phyloP scores from a whole-genome alignment of 371 early-diverging fungal species.

The Actinomortierella ambigua region DNA sequence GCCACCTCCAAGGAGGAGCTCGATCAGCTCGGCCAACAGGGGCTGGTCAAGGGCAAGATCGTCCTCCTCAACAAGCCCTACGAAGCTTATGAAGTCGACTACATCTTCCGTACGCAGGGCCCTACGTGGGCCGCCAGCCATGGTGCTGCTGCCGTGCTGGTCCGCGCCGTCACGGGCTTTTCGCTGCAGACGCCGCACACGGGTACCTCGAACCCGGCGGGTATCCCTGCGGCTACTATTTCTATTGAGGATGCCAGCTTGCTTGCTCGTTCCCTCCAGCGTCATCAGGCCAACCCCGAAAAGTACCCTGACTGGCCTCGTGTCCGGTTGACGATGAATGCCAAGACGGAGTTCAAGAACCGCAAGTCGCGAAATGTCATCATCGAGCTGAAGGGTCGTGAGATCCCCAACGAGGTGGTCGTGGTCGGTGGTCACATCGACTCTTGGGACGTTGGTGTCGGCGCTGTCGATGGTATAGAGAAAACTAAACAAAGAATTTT shows the following conservation, averaged over 20 bases:
- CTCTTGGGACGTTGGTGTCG: constrained; percentile 64
- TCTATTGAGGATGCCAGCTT: constrained; percentile 57
- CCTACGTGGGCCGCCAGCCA: constrained; percentile 55
- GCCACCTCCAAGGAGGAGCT: constrained; percentile 54
- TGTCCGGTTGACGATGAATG: constrained; percentile 50
- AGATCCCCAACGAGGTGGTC: constrained; percentile 54
- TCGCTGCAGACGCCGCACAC: constrained; percentile 54
- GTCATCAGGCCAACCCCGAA: constrained; percentile 32
- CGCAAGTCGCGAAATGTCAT: constrained; percentile 53
- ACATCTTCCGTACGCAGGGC: constrained; percentile 40
- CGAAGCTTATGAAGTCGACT: constrained; percentile 43
- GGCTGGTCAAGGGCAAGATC: constrained; percentile 49
- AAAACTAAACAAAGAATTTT: no score
- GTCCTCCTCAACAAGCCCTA: constrained; percentile 55
- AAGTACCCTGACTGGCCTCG: constrained; percentile 46
- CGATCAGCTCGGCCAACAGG: constrained; percentile 32
- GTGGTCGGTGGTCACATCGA: constrained; percentile 65
- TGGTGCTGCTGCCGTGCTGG: constrained; percentile 57
- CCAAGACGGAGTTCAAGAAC: constrained; percentile 39
- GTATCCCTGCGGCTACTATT: constrained; percentile 59
- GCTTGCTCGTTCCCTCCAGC: constrained; percentile 48
- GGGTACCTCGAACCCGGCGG: constrained; percentile 47
- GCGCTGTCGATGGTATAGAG: constrained; percentile 55
- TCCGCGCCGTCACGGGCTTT: constrained; percentile 54
- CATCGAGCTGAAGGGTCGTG: constrained; percentile 56